A percentile compares a stretch with the other conserved stretches of the same genome.
Conservation (phyloP, 1,284 basidiomycete species). For the Pascua guehoae region DNA sequence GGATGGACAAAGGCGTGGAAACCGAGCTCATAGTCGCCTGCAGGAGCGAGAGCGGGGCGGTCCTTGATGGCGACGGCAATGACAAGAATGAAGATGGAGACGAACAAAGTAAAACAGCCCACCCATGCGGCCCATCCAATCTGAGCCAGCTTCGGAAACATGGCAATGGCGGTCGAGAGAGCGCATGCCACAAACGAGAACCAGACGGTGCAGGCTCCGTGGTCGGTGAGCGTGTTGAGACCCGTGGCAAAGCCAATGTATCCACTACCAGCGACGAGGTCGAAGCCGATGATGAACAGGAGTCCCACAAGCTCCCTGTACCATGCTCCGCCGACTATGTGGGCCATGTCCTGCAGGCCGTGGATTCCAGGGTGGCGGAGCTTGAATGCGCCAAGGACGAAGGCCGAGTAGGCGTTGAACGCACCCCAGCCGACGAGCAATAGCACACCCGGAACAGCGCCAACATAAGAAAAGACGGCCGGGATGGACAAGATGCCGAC, state of each 20-base stretch:
- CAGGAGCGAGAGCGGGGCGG: conserved; percentile 34
- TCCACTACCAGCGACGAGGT: conserved; percentile 23
- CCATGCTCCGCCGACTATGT: conserved; percentile 14
- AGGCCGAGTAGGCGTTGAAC: no score
- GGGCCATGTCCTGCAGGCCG: conserved; percentile 30
- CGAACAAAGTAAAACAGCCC: conserved; percentile 26
- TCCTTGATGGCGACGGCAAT: conserved; percentile 47
- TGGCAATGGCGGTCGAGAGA: conserved; percentile 26
- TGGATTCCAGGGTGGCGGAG: conserved; percentile 35
- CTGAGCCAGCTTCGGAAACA: conserved; percentile 40
- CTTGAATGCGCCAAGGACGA: conserved; percentile 42
- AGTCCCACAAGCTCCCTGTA: conserved; percentile 13
- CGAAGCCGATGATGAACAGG: conserved; percentile 23
- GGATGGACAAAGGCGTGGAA: conserved; percentile 19
- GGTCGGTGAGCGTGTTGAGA: conserved; percentile 34
- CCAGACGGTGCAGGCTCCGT: conserved; percentile 44
- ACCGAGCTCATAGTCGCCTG: conserved; percentile 17
- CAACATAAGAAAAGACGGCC: conserved; percentile 23
- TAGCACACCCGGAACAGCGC: conserved; percentile 33
- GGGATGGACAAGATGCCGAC: conserved; percentile 37
- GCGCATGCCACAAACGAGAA: conserved; percentile 37
- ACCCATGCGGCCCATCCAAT: conserved; percentile 47
- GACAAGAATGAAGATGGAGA: conserved; percentile 38
- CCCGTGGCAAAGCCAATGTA: conserved; percentile 44
- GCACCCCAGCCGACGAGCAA: conserved; percentile 25